Evolutionary conservation across 176 grass and related monocot genomes (phyloP), one percentile per base, ranked within the genome.

Genomic region (Secale cereale): DNA sequence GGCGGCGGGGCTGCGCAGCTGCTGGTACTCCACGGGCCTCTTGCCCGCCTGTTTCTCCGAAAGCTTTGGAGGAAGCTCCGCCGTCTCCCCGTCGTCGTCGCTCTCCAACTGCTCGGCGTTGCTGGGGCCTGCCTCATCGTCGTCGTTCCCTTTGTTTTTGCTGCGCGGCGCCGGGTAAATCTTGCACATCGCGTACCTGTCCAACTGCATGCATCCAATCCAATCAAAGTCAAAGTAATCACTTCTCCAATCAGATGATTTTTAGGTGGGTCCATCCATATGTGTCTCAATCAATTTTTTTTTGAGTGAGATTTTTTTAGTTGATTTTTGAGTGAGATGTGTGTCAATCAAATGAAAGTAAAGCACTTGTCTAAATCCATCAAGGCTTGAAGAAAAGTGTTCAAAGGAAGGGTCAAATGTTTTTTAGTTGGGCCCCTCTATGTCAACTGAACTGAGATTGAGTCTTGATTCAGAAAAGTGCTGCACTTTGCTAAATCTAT

Each of bases 151-250:
- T n/a, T 28, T 48, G 2, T 3, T 40, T 35, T 17, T 29, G 4
- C 2, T 4, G 64, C 46, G 13, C 31, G 52, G 78, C 37, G 83
- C 64, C 23, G 39, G 23, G 79, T 90, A 86, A 8, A 90, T 78
- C 28, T 0, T 82, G 36, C 40, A 86, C 54, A 64, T 26, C 23
- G 78, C 83, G 54, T 56, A 78, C 1, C 28, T 25, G 26, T 90
- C 66, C 73, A 90, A 10, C 83, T 86, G 88, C 82, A 86, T 7
- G 36, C 17, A 28, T 15, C 22, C 35, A 61, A 8, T 11, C 12
- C 35, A 46, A 8, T 11, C 8, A 56, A 8, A 56, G 7, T 22
- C 52, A 36, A 72, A 15, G 13, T 7, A 52, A 52, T 52, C 48
- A 52, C 48, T 52, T 52, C 48, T 52, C 1, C 2, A 0, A 50